phyloP scores from a whole-genome alignment of 2,329 filamentous ascomycete species.

The Arthrobotrys pseudoclavata region DNA sequence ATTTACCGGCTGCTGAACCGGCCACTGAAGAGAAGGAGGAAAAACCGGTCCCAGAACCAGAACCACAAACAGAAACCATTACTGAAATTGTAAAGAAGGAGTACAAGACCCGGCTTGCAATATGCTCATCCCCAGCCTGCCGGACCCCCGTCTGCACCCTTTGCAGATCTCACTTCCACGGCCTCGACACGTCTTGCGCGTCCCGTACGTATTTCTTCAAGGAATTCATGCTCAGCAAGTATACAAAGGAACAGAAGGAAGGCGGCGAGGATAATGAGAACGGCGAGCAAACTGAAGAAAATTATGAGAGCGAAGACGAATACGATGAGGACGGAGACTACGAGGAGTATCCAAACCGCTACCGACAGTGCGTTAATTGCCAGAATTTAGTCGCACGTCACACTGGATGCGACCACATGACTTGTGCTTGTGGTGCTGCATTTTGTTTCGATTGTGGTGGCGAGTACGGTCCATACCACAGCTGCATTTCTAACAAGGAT shows the following conservation, averaged over 20 bases:
- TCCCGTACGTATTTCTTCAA: constrained; percentile 47
- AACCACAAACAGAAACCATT: constrained; percentile 16
- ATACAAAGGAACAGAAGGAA: constrained; percentile 16
- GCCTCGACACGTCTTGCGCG: constrained; percentile 44
- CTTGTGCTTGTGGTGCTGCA: constrained; percentile 50
- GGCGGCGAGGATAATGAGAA: constrained; percentile 1
- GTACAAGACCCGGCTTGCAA: constrained; percentile 40
- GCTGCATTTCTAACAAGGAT: constrained; percentile 47
- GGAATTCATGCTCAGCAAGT: constrained; percentile 49
- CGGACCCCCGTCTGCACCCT: constrained; percentile 47
- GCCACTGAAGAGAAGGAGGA: constrained; percentile 21
- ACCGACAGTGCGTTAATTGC: constrained; percentile 55
- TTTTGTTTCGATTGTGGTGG: constrained; percentile 58
- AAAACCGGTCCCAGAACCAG: constrained; percentile 1
- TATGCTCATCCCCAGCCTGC: constrained; percentile 41
- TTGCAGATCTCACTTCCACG: constrained; percentile 56
- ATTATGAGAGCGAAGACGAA: constrained; percentile 21
- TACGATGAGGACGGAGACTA: constrained; percentile 40
- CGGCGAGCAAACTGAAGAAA: constrained; percentile 2
- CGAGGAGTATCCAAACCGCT: constrained; percentile 56
- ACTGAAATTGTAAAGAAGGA: constrained; percentile 42
- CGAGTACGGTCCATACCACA: constrained; percentile 50
- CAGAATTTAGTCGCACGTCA: constrained; percentile 50
- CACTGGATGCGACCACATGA: constrained; percentile 58
- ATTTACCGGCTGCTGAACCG: background rate